These are phyloP conservation scores for Cetraspora pellucida DNA, from an alignment of 192 early-diverging fungal genomes.

Conservation along the genomic window DNA sequence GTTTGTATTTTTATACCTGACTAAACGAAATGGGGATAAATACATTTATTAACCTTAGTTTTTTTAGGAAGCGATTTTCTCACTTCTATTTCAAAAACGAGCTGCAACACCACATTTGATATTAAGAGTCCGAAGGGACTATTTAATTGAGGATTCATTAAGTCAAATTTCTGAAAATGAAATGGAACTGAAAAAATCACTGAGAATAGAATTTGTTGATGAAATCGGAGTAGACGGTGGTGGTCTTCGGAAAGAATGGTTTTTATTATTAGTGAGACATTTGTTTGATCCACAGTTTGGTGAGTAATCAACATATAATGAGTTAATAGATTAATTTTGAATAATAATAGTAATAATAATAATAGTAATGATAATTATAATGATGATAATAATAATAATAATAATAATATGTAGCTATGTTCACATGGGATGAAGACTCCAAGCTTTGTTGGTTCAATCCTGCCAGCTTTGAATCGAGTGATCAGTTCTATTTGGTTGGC, in stretches of 20 bases:
- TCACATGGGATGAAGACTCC: conserved; percentile 67
- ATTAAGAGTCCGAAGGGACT: conserved; percentile 62
- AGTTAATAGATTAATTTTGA: no score
- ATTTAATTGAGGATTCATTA: conserved; percentile 75
- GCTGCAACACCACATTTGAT: conserved; percentile 58
- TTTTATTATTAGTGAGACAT: conserved; percentile 86
- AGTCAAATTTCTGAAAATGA: conserved; percentile 72
- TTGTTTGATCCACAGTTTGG: conserved; percentile 94
- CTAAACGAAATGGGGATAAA: conserved; percentile 33
- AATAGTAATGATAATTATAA: conserved; percentile 29
- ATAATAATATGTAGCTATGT: conserved; percentile 54
- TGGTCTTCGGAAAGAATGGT: conserved; percentile 97
- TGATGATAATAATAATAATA: conserved; percentile 35
- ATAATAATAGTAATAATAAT: neutral
- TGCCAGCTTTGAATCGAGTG: conserved; percentile 69
- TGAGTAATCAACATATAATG: neutral
- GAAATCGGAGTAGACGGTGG: conserved; percentile 98
- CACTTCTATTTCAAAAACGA: conserved; percentile 57
- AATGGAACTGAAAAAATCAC: conserved; percentile 87
- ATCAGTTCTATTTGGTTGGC: conserved; percentile 90
- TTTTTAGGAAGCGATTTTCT: conserved; percentile 62
- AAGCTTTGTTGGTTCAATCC: conserved; percentile 77
- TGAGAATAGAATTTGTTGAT: conserved; percentile 89
- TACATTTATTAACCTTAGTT: neutral
- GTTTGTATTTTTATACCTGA: conserved; percentile 30